Evolutionary conservation across 495 filamentous ascomycete genomes (phyloP).

Genomic region (Copromyces sp.): DNA sequence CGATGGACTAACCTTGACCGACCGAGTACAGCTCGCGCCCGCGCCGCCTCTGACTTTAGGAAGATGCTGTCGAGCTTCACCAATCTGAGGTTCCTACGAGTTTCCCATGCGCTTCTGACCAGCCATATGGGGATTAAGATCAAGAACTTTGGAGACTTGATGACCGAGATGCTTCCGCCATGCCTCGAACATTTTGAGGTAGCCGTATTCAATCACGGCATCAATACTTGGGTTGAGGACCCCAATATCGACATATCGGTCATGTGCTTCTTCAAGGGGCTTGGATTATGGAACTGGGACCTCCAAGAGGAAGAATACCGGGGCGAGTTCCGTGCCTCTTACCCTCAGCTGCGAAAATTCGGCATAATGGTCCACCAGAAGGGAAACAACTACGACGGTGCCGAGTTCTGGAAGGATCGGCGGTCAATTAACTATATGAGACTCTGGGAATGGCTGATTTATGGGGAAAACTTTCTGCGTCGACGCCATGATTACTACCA

Average conservation of each 20-base stretch:
- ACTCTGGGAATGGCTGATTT: background rate
- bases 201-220: background rate
- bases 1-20: background rate
- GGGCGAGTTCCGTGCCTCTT: background rate
- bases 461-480: background rate
- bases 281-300: background rate
- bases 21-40: background rate
- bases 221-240: background rate
- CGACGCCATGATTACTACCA: fast-evolving
- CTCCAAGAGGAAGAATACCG: background rate
- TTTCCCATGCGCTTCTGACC: background rate
- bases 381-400: background rate
- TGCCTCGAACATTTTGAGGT: background rate
- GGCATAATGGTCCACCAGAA: background rate
- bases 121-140: background rate
- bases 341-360: background rate
- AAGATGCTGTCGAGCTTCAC: background rate
- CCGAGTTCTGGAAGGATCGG: background rate
- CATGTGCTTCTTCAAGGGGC: background rate
- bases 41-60: background rate
- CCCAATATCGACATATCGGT: background rate
- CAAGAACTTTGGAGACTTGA: background rate
- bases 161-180: background rate
- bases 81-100: background rate
- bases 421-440: background rate